These are phyloP conservation scores for Mycena chlorophos DNA, from an alignment of 768 basidiomycete species.

Conservation along the genomic window DNA sequence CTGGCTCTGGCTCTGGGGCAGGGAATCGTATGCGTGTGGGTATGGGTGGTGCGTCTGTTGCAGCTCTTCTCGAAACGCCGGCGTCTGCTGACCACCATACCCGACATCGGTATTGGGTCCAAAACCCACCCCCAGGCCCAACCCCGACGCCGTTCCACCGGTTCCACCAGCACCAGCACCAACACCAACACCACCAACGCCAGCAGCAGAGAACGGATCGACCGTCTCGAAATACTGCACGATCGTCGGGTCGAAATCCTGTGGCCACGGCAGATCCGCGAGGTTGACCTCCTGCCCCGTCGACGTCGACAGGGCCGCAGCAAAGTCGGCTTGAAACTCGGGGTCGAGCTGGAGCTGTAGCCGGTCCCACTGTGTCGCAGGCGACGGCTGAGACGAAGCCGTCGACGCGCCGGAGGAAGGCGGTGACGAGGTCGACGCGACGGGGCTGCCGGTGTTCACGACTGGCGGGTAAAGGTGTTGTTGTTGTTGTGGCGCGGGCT, in stretches of 20 bases:
- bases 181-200: background rate
- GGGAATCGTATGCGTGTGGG: background rate
- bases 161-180: background rate
- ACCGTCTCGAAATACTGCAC: constrained; percentile 13
- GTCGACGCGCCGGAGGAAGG: background rate
- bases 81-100: too few species aligned
- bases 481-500: background rate
- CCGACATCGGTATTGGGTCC: too few species aligned
- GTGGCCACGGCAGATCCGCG: background rate
- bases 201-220: background rate
- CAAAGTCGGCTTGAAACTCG: background rate
- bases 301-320: background rate
- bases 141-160: too few species aligned
- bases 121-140: too few species aligned
- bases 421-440: background rate
- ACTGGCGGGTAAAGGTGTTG: background rate
- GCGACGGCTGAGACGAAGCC: background rate
- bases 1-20: background rate
- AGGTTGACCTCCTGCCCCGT: background rate
- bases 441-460: background rate
- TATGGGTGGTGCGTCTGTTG: background rate
- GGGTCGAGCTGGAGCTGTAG: background rate
- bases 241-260: constrained; percentile 14
- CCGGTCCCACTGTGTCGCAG: background rate
- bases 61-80: background rate